phyloP scores from a whole-genome alignment of 805 yeast genomes.

The Metschnikowia lachancei region DNA sequence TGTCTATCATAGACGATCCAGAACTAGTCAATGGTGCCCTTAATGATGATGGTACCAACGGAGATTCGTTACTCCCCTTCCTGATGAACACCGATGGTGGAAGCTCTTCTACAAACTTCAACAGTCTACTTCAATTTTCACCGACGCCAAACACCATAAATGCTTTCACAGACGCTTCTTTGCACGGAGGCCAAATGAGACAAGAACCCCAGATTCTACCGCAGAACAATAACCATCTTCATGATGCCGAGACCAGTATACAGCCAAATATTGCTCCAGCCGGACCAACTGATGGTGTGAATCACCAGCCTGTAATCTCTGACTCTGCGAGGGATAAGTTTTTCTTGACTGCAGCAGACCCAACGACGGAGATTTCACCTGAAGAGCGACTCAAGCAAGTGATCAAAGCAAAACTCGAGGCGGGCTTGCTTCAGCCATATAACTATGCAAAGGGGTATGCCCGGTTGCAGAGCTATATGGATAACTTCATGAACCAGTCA shows the following conservation, averaged over 20 bases:
- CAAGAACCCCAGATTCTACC: conserved; percentile 13
- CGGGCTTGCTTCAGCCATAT: conserved; percentile 88
- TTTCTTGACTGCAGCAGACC: conserved; percentile 95
- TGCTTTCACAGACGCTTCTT: conserved; percentile 8
- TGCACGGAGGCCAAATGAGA: conserved; percentile 6
- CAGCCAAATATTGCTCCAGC: not conserved
- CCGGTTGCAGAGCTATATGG: conserved; percentile 86
- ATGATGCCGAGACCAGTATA: conserved; percentile 5
- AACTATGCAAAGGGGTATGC: conserved; percentile 94
- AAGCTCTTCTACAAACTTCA: conserved; percentile 11
- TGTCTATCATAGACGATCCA: conserved; percentile 87
- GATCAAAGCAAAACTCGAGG: conserved; percentile 89
- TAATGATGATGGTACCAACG: conserved; percentile 19
- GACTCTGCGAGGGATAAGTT: conserved; percentile 90
- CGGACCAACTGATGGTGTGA: not conserved
- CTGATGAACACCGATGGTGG: conserved; percentile 13
- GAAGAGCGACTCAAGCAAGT: conserved; percentile 92
- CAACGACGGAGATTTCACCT: conserved; percentile 89
- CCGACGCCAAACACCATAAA: conserved; percentile 19
- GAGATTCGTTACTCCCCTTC: conserved; percentile 18
- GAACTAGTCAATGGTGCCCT: conserved; percentile 53
- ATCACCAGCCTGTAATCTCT: conserved; percentile 45
- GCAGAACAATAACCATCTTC: conserved; percentile 10
- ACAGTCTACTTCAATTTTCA: conserved; percentile 29
- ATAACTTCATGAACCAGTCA: conserved; percentile 79